A percentile compares a stretch with the other conserved stretches of the same genome.
phyloP scores from a whole-genome alignment of 495 filamentous ascomycete species.

The Aspergillus mulundensis region DNA sequence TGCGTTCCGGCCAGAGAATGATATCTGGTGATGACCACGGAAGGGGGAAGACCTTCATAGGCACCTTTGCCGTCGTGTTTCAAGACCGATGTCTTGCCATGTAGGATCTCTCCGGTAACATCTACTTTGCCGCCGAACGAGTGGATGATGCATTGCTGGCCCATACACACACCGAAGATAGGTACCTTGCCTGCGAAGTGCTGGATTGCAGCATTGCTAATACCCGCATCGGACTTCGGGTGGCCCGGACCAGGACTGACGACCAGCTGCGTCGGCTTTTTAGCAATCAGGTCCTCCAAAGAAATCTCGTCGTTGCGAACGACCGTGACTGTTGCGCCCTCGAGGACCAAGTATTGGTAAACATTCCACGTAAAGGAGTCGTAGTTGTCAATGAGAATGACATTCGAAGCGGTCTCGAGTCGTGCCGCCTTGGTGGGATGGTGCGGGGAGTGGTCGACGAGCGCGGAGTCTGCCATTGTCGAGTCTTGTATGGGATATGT shows the following conservation, averaged over 20 bases:
- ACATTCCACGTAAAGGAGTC: conserved; percentile 99
- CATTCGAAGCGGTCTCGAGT: conserved; percentile 74
- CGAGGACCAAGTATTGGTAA: conserved; percentile 93
- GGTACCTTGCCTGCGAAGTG: conserved; percentile 96
- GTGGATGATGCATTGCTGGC: conserved; percentile 94
- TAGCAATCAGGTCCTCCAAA: conserved; percentile 73
- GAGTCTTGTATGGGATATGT: background rate
- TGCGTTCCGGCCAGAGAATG: conserved; percentile 95
- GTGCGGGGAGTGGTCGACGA: conserved; percentile 84
- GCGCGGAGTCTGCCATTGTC: conserved; percentile 44
- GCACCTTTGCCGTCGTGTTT: conserved; percentile 85
- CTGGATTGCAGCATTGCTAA: conserved; percentile 84
- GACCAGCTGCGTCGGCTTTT: conserved; percentile 88
- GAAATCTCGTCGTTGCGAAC: conserved; percentile 89
- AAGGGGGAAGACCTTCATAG: conserved; percentile 71
- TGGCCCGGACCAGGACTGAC: conserved; percentile 94
- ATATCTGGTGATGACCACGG: conserved; percentile 86
- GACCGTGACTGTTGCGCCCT: conserved; percentile 85
- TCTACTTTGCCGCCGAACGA: conserved; percentile 87
- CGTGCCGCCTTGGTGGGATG: conserved; percentile 66
- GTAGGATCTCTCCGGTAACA: conserved; percentile 91
- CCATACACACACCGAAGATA: conserved; percentile 97
- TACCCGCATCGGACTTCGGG: conserved; percentile 81
- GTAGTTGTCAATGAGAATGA: conserved; percentile 97
- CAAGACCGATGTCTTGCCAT: conserved; percentile 92